Percentiles rank a stretch among this genome's conserved stretches.
phyloP scores from a whole-genome alignment of 805 yeast genomes.

The Wickerhamiella kurtzmanii region DNA sequence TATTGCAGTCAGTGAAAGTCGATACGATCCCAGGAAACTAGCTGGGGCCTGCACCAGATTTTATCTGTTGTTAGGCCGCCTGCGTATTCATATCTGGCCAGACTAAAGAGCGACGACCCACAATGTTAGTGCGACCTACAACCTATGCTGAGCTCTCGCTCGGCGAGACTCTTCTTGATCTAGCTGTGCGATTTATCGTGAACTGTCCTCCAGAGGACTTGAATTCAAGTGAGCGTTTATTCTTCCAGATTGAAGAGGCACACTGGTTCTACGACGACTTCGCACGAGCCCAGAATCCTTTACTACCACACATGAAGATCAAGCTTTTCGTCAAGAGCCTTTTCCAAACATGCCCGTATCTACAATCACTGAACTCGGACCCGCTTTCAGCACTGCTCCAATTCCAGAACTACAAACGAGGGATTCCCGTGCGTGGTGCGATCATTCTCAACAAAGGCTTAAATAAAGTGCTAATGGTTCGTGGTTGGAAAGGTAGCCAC shows the following conservation, averaged over 20 bases:
- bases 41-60: too few relatives aligned
- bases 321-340: conserved; percentile 58
- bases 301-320: conserved; percentile 64
- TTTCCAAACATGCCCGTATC: conserved; percentile 60
- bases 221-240: conserved; percentile 62
- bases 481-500: conserved; percentile 62
- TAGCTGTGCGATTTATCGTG: conserved; percentile 76
- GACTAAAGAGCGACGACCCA: too few relatives aligned
- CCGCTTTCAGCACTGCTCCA: conserved; percentile 51
- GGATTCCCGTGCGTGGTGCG: conserved; percentile 93
- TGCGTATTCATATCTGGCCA: too few relatives aligned
- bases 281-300: conserved; percentile 55
- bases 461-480: conserved; percentile 62
- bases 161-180: conserved; percentile 34
- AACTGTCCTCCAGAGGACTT: conserved; percentile 89
- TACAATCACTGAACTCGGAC: conserved; percentile 23
- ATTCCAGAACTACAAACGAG: conserved; percentile 73
- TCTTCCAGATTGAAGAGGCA: conserved; percentile 94
- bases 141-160: conserved; percentile 15
- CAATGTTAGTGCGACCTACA: conserved; percentile 1
- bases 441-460: conserved; percentile 64
- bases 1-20: too few relatives aligned
- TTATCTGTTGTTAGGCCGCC: too few relatives aligned
- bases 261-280: conserved; percentile 95
- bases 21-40: too few relatives aligned